Evolutionary conservation across 116 monocot genomes (phyloP).

Genomic region (Papilionanthe hybrid): DNA sequence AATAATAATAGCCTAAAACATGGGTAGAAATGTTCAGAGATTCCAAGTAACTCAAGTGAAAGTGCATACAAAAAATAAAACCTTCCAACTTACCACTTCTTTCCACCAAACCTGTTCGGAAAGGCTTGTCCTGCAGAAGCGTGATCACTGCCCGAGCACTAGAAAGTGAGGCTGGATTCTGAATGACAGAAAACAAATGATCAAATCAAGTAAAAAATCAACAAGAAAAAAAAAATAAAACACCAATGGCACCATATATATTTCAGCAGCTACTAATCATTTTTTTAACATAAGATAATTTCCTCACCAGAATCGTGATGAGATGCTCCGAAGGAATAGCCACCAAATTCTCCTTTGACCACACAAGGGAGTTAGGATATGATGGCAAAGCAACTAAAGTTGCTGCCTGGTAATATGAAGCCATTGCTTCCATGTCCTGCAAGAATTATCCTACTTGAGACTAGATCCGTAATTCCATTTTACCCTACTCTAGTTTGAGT

Average conservation of each 20-base stretch:
- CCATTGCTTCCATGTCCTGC: constrained; percentile 20
- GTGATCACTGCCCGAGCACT: constrained; percentile 62
- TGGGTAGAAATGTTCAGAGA: not conserved
- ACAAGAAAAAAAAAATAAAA: not conserved
- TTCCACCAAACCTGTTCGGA: constrained; percentile 48
- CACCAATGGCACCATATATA: constrained; percentile 1
- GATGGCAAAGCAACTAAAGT: constrained; percentile 62
- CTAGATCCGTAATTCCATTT: no score
- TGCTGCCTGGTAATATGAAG: constrained; percentile 31
- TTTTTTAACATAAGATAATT: not conserved
- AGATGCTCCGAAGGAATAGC: constrained; percentile 74
- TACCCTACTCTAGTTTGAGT: no score
- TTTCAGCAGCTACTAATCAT: not conserved
- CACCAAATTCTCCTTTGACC: constrained; percentile 88
- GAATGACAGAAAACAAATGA: not conserved
- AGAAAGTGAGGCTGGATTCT: constrained; percentile 61
- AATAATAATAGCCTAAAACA: not conserved
- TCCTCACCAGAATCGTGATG: constrained; percentile 67
- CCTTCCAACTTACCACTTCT: constrained; percentile 42
- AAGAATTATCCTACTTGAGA: no score
- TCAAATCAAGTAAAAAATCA: not conserved
- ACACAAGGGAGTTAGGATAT: constrained; percentile 70
- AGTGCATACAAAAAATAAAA: not conserved
- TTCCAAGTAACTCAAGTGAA: not conserved
- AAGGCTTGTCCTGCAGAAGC: constrained; percentile 47